Conservation (phyloP, 2,329 filamentous ascomycete species). For the Colletotrichum neosansevieriae region DNA sequence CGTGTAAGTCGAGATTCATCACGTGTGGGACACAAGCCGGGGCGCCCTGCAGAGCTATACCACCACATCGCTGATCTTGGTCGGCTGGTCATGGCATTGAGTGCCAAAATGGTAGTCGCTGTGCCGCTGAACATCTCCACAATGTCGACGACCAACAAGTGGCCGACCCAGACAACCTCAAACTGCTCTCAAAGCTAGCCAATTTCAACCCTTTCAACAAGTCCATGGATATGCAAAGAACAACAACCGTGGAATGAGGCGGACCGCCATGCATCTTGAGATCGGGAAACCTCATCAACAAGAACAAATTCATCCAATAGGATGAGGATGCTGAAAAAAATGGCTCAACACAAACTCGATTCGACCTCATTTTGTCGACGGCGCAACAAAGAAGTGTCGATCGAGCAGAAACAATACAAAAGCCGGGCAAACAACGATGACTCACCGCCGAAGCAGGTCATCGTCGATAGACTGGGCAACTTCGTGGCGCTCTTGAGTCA, state of each 20-base stretch:
- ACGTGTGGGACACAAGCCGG: too few relatives aligned
- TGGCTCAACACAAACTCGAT: slow-evolving; percentile 54
- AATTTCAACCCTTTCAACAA: slow-evolving; percentile 66
- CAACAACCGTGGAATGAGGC: slow-evolving; percentile 50
- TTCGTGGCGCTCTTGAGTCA: slow-evolving; percentile 62
- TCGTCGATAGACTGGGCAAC: slow-evolving; percentile 59
- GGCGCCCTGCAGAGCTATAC: too few relatives aligned
- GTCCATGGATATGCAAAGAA: slow-evolving; percentile 51
- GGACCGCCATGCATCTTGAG: slow-evolving; percentile 53
- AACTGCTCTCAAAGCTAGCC: slow-evolving; percentile 56
- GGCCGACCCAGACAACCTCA: too few relatives aligned
- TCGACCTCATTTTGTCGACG: slow-evolving; percentile 52
- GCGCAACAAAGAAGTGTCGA: slow-evolving; percentile 56
- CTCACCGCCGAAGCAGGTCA: slow-evolving; percentile 56
- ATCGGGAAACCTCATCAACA: slow-evolving; percentile 51
- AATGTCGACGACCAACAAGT: too few relatives aligned
- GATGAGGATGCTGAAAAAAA: slow-evolving; percentile 49
- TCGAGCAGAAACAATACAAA: slow-evolving; percentile 65
- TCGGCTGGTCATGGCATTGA: too few relatives aligned
- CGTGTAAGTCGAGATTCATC: too few relatives aligned
- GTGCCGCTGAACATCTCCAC: too few relatives aligned
- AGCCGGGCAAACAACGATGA: slow-evolving; percentile 49
- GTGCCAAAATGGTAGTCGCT: too few relatives aligned
- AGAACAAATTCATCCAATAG: slow-evolving; percentile 49
- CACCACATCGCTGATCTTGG: too few relatives aligned